Conservation (phyloP, 257 asterid genomes). For the Solanum acaule region DNA sequence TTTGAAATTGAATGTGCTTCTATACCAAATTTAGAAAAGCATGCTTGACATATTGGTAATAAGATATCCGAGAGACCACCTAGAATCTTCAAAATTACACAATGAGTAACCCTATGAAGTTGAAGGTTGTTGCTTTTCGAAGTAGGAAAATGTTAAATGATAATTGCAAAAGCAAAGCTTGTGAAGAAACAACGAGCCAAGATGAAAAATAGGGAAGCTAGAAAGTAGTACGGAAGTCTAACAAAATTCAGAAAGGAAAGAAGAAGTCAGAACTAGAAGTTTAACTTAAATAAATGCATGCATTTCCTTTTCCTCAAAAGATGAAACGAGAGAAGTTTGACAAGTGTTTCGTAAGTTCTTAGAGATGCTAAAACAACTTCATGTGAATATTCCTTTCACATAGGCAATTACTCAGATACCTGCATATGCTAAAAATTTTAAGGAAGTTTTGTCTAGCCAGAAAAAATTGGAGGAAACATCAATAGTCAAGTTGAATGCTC, state of each 20-base stretch:
- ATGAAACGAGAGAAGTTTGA: background rate
- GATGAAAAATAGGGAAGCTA: background rate
- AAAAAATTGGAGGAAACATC: background rate
- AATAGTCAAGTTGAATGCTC: too few relatives aligned
- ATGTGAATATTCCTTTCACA: background rate
- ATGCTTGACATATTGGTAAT: background rate
- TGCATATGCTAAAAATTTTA: background rate
- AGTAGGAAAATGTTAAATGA: too few relatives aligned
- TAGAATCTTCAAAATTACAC: background rate
- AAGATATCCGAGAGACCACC: background rate
- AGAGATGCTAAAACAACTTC: background rate
- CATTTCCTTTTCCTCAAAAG: background rate
- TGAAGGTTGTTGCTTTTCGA: background rate
- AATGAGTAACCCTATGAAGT: background rate
- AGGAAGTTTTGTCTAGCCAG: background rate
- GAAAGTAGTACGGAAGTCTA: background rate
- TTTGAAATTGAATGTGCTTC: background rate
- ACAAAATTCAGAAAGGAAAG: background rate
- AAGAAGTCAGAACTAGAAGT: too few relatives aligned
- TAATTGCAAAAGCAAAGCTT: background rate
- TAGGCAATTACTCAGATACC: background rate
- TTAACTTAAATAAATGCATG: background rate
- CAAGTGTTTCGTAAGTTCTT: background rate
- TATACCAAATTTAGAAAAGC: background rate
- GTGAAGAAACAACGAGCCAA: background rate